A percentile compares a stretch with the other conserved stretches of the same genome.
These are phyloP conservation scores for carrot (Daucus carota) DNA, from an alignment of 129 eudicot genomes.

Conservation along the genomic window DNA sequence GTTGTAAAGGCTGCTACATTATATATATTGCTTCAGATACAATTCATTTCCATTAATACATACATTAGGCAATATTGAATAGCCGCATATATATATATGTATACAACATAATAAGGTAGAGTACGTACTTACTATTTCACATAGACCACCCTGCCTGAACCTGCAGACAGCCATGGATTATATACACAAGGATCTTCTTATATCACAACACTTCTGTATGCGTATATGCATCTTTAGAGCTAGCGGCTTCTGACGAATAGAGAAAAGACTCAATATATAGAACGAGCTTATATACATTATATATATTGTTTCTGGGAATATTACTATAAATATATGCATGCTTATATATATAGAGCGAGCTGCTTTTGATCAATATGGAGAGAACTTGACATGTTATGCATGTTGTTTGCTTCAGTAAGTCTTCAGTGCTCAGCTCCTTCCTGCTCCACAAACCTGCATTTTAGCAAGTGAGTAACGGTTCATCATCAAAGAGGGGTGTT, in stretches of 20 bases:
- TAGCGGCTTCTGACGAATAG: background rate
- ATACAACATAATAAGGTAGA: too few relatives aligned
- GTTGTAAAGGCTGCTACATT: too few relatives aligned
- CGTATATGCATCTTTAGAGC: background rate
- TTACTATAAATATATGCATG: background rate
- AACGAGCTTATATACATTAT: too few relatives aligned
- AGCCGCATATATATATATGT: too few relatives aligned
- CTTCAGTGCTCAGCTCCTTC: background rate
- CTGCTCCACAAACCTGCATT: conserved; percentile 3
- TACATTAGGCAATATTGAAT: too few relatives aligned
- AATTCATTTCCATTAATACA: too few relatives aligned
- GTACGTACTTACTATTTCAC: too few relatives aligned
- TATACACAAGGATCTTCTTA: background rate
- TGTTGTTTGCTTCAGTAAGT: background rate
- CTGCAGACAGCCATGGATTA: too few relatives aligned
- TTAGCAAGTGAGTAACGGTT: background rate
- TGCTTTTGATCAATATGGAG: background rate
- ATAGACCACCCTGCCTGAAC: too few relatives aligned
- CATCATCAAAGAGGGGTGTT: background rate
- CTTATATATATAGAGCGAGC: background rate
- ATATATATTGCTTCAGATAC: too few relatives aligned
- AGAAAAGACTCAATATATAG: too few relatives aligned
- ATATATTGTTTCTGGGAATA: too few relatives aligned
- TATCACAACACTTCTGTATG: background rate
- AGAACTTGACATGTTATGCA: background rate